Evolutionary conservation across 2,329 filamentous ascomycete genomes (phyloP).

Genomic region (Aspergillus aculeatinus): DNA sequence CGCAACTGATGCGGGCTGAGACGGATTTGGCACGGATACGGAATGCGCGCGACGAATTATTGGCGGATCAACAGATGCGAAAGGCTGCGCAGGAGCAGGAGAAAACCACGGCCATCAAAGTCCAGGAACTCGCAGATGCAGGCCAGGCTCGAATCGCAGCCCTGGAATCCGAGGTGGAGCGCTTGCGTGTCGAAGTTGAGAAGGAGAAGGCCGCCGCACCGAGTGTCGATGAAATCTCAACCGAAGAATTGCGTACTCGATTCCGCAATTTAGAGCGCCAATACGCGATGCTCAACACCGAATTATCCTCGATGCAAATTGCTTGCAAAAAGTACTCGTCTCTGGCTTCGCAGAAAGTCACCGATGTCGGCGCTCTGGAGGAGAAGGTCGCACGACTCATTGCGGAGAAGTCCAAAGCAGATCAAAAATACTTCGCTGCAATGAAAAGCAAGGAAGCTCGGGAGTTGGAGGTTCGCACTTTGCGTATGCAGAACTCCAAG

Average conservation of each 20-base stretch:
- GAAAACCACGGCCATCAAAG: slow-evolving; percentile 65
- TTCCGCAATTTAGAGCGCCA: slow-evolving; percentile 75
- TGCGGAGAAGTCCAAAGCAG: slow-evolving; percentile 91
- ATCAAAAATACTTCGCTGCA: slow-evolving; percentile 95
- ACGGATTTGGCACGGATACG: slow-evolving; percentile 83
- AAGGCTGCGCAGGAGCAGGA: slow-evolving; percentile 79
- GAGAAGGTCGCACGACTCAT: slow-evolving; percentile 72
- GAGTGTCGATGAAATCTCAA: slow-evolving; percentile 59
- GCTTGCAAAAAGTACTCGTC: slow-evolving; percentile 88
- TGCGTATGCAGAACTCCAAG: slow-evolving; percentile 81
- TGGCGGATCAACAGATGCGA: slow-evolving; percentile 76
- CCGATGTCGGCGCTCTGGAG: slow-evolving; percentile 72
- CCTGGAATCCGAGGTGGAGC: slow-evolving; percentile 77
- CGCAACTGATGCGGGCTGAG: slow-evolving; percentile 76
- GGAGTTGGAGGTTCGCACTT: slow-evolving; percentile 72
- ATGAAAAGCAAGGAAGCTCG: slow-evolving; percentile 91
- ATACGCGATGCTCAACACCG: slow-evolving; percentile 79
- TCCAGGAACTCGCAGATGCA: slow-evolving; percentile 76
- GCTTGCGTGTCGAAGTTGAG: slow-evolving; percentile 61
- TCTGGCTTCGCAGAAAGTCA: slow-evolving; percentile 80
- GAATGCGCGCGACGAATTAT: slow-evolving; percentile 77
- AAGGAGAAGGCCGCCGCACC: slow-evolving; percentile 42
- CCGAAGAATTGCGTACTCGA: slow-evolving; percentile 71
- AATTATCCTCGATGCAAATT: slow-evolving; percentile 83
- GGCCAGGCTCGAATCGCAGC: slow-evolving; percentile 77